Evolutionary conservation across 2,329 filamentous ascomycete species (phyloP).

Genomic region (Cercospora beticola): DNA sequence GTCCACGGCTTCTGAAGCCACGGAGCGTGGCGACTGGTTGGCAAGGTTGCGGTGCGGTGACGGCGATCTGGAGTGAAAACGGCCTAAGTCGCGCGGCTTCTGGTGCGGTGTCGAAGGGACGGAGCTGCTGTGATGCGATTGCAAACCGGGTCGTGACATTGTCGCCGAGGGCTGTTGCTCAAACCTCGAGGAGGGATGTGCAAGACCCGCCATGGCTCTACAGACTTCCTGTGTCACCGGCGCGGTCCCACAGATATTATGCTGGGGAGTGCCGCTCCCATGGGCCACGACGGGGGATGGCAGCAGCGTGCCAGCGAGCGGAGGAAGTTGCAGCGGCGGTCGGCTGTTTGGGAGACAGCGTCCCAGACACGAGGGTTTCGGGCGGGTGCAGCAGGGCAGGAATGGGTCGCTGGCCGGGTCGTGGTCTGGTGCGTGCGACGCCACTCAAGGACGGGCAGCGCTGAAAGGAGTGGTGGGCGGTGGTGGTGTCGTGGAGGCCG

Average conservation of each 20-base stretch:
- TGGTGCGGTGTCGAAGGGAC: conserved; percentile 93
- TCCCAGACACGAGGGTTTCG: not conserved
- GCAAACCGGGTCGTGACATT: conserved; percentile 29
- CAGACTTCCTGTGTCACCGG: conserved; percentile 32
- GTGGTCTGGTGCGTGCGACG: not conserved
- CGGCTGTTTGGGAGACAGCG: not conserved
- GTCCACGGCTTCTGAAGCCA: conserved; percentile 83
- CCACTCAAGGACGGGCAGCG: not conserved
- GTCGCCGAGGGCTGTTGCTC: conserved; percentile 26
- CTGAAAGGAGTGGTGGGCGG: not conserved
- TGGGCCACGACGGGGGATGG: conserved; percentile 22
- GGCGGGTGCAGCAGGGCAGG: conserved; percentile 10
- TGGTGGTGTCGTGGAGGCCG: not conserved
- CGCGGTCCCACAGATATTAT: conserved; percentile 28
- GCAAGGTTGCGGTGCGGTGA: conserved; percentile 72
- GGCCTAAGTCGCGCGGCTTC: conserved; percentile 73
- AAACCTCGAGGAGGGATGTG: conserved; percentile 25
- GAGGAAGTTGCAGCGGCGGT: conserved; percentile 9
- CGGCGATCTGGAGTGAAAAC: conserved; percentile 73
- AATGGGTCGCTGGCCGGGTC: not conserved
- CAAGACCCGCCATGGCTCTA: conserved; percentile 25
- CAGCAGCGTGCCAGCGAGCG: conserved; percentile 14
- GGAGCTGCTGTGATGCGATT: conserved; percentile 72
- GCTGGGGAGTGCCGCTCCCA: conserved; percentile 29
- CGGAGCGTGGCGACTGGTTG: conserved; percentile 84